Evolutionary conservation across 352 stramenopile genomes (phyloP).

Genomic region (Phytophthora capsici): DNA sequence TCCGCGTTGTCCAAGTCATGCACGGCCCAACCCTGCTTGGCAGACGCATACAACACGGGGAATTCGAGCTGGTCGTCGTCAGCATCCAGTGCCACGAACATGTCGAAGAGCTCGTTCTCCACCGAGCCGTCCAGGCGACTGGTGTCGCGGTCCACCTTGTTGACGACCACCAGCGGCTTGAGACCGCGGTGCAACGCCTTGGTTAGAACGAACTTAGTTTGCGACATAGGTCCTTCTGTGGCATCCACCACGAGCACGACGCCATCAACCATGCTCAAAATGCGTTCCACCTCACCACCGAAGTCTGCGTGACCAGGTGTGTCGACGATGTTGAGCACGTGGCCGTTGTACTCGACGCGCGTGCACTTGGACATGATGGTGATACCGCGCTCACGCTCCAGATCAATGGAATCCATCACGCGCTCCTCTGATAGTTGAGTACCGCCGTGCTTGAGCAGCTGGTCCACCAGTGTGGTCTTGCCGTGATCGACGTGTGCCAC

Average conservation of each 20-base stretch:
- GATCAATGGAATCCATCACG: slow-evolving; percentile 98
- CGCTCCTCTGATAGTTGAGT: slow-evolving; percentile 87
- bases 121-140: slow-evolving; percentile 93
- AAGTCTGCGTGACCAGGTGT: slow-evolving; percentile 99
- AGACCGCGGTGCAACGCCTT: slow-evolving; percentile 94
- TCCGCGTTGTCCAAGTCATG: slow-evolving; percentile 80
- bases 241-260: slow-evolving; percentile 98
- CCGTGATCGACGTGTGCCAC: slow-evolving; percentile 98
- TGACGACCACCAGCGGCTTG: slow-evolving; percentile 97
- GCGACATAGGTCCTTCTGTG: slow-evolving; percentile 96
- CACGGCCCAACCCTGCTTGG: slow-evolving; percentile 96
- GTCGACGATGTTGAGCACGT: slow-evolving; percentile 98
- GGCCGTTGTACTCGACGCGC: slow-evolving; percentile 93
- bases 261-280: slow-evolving; percentile 97
- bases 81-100: slow-evolving; percentile 95
- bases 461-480: slow-evolving; percentile 98
- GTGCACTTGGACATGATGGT: slow-evolving; percentile 99
- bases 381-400: slow-evolving; percentile 98
- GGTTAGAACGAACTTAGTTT: slow-evolving; percentile 99
- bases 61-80: slow-evolving; percentile 97
- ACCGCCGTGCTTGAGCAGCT: slow-evolving; percentile 96
- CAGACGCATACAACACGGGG: slow-evolving; percentile 95
- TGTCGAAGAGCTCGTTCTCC: slow-evolving; percentile 97
- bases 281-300: slow-evolving; percentile 97
- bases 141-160: slow-evolving; percentile 98